These are phyloP conservation scores for Pisolithus marmoratus DNA, from an alignment of 768 basidiomycete species.

Conservation along the genomic window DNA sequence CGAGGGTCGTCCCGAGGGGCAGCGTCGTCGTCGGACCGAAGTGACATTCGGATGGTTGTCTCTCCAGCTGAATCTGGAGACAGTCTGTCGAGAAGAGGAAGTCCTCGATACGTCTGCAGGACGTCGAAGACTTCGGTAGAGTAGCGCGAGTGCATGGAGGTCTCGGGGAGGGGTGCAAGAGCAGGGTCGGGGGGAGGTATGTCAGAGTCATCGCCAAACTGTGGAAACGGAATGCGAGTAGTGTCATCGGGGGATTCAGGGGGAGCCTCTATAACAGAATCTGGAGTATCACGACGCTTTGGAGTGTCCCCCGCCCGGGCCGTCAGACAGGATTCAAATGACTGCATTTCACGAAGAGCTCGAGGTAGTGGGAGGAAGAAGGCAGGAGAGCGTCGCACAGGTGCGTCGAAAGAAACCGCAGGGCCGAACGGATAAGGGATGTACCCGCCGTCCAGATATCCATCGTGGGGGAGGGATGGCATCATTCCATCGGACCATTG, in stretches of 20 bases:
- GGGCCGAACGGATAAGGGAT: conserved; percentile 59
- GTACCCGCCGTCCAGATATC: conserved; percentile 15
- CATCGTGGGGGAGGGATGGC: conserved; percentile 33
- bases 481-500: conserved; percentile 41
- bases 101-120: conserved; percentile 71
- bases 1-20: conserved; percentile 83
- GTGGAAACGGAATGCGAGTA: conserved; percentile 19
- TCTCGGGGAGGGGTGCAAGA: conserved; percentile 39
- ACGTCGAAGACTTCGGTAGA: conserved; percentile 77
- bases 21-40: conserved; percentile 59
- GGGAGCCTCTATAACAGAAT: conserved; percentile 2
- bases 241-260: conserved; percentile 5
- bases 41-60: conserved; percentile 67
- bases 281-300: conserved; percentile 7
- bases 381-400: conserved; percentile 38
- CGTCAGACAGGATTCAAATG: conserved; percentile 78
- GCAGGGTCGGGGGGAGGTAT: conserved; percentile 22
- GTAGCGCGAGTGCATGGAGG: conserved; percentile 54
- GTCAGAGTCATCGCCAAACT: conserved; percentile 25
- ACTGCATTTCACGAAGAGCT: conserved; percentile 77
- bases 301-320: conserved; percentile 48
- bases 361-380: conserved; percentile 44
- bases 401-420: conserved; percentile 57
- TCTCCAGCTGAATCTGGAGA: conserved; percentile 50
- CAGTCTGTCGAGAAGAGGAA: conserved; percentile 67